phyloP scores from a whole-genome alignment of 139 green algal genomes.

The Picochlorum sp. region DNA sequence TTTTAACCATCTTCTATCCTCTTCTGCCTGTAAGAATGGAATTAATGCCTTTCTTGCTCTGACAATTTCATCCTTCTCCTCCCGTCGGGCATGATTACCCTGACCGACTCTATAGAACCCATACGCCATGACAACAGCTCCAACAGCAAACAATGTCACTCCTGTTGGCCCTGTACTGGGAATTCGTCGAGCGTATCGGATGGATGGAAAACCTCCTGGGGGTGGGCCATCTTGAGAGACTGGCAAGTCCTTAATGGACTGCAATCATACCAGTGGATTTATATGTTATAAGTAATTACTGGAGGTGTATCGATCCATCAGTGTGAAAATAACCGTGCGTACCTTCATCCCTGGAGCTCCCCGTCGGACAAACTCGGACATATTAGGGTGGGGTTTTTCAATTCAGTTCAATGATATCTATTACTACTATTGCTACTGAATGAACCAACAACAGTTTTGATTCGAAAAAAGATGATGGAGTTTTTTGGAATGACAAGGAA shows the following conservation, averaged over 20 bases:
- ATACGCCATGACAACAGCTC: constrained; percentile 67
- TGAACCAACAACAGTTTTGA: not conserved
- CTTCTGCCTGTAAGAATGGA: constrained; percentile 68
- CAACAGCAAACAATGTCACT: constrained; percentile 73
- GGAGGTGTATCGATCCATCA: not conserved
- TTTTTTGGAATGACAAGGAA: too few relatives aligned
- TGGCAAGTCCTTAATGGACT: constrained; percentile 86
- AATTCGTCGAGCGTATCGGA: constrained; percentile 77
- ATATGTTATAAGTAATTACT: not conserved
- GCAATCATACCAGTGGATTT: not conserved
- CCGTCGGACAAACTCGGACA: constrained; percentile 73
- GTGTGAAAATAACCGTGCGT: not conserved
- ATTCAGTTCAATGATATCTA: not conserved
- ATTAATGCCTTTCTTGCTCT: constrained; percentile 37
- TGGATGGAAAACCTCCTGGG: constrained; percentile 77
- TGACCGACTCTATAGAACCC: constrained; percentile 76
- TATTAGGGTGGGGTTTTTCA: constrained; percentile 19
- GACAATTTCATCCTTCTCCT: constrained; percentile 40
- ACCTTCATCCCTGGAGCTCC: constrained; percentile 78
- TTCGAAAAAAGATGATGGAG: too few relatives aligned
- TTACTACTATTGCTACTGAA: not conserved
- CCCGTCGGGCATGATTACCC: constrained; percentile 36
- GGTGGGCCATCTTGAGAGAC: constrained; percentile 81
- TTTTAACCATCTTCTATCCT: constrained; percentile 58
- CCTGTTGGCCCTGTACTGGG: constrained; percentile 78